Base-by-base conservation (phyloP, 2,329 filamentous ascomycete genomes). In the Neofusicoccum umdonicola region DNA sequence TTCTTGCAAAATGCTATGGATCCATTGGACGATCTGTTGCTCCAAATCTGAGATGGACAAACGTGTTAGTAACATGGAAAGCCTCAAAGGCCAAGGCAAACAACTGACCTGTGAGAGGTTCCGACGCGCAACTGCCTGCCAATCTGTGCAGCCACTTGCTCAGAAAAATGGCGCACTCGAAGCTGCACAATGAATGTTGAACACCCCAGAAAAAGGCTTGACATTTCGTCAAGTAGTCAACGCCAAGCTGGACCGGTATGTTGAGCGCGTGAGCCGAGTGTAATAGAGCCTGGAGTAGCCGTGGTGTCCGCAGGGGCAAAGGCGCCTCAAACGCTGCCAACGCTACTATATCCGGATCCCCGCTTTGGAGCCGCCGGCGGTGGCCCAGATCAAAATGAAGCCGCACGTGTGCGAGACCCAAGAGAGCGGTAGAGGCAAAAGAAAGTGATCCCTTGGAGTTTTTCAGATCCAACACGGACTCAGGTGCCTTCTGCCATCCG, bases 61-160 rank as follows among this genome's bases (percentile, higher is more conserved):
- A 35, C 27, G 19, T n/a, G 42, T 22, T 5, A 61, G 35, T 15
- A 17, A 42, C 11, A 35, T 15, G 8, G 6, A 8, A 13, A 12
- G 11, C 13, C 13, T 7, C 13, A 39, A 34, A n/a, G n/a, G 13
- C 45, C 3, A 11, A 41, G 37, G 4, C 27, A 35, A 4, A 12
- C n/a, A 22, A 66, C 69, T 52, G 15, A 48, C 57, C 42, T 41
- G 45, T 50, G 4, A 61, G 35, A 22, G 42, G 57, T 5, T 61
- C 31, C 13, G 31, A 1, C 1, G 44, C 15, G 15, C 69, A 50
- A 15, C 42, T 47, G 44, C 57, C 37, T 15, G 57, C 44, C 2
- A 61, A 17, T 9, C 5, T 41, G 31, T 39, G 48, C 6, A 61
- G 34, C 57, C 57, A 61, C n/a, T 61, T 61, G 57, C 57, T 61